Conservation (phyloP, 163 green algal genomes). For the Chloroidium sp. region DNA sequence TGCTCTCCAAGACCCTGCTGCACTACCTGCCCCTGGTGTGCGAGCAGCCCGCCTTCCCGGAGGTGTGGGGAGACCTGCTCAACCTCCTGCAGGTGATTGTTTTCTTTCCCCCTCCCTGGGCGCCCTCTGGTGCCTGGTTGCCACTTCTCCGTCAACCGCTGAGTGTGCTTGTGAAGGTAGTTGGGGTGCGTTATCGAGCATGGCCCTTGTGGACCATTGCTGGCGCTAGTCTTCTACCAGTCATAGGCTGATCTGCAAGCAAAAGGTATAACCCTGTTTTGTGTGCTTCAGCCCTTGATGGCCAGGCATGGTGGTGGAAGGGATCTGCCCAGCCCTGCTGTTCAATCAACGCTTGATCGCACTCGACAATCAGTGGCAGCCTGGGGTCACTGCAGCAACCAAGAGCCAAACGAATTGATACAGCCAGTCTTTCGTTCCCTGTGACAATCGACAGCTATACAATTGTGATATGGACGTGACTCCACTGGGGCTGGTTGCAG, state of each 20-base stretch:
- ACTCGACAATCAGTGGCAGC: not conserved
- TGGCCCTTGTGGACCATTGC: not conserved
- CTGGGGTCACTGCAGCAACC: not conserved
- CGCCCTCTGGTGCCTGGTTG: not conserved
- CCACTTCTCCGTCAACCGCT: not conserved
- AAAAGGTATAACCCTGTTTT: too few species aligned
- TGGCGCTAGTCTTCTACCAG: too few species aligned
- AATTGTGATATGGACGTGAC: too few species aligned
- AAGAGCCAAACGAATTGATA: not conserved
- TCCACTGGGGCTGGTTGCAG: not conserved
- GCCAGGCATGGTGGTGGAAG: too few species aligned
- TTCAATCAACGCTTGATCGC: not conserved
- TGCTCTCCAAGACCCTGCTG: constrained; percentile 56
- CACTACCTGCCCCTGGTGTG: constrained; percentile 42
- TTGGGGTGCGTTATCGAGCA: not conserved
- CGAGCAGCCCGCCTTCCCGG: constrained; percentile 31
- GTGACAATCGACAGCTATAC: not conserved
- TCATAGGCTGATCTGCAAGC: too few species aligned
- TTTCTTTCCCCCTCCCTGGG: not conserved
- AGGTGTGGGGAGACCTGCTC: constrained; percentile 40
- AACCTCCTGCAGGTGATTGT: constrained; percentile 31
- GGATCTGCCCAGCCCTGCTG: not conserved
- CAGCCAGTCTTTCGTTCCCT: not conserved
- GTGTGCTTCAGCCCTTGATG: too few species aligned
- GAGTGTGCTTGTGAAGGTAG: not conserved